A percentile compares a stretch with the other conserved stretches of the same genome.
phyloP scores from a whole-genome alignment of 2,329 filamentous ascomycete species.

The Graphilbum fragrans region DNA sequence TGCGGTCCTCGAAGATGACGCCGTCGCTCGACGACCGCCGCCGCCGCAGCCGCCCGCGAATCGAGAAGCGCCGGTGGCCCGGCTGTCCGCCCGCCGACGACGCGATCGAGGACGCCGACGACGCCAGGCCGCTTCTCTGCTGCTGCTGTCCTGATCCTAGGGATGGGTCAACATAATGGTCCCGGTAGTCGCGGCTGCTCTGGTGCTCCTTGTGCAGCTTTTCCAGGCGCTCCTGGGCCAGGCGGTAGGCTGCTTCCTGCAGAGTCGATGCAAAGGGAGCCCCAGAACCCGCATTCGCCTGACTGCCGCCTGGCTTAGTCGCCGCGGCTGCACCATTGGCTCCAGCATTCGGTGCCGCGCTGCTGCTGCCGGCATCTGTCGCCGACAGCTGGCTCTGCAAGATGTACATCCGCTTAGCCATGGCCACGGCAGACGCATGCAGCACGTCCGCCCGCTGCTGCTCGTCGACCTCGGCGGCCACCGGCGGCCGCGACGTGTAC shows the following conservation, averaged over 20 bases:
- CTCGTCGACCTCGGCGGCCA: constrained; percentile 63
- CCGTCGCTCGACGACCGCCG: constrained; percentile 55
- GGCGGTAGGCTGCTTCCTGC: constrained; percentile 76
- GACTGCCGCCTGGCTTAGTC: constrained; percentile 22
- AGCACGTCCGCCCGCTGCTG: constrained; percentile 59
- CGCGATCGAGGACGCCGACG: neutral
- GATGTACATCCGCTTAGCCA: constrained; percentile 80
- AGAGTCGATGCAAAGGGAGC: constrained; percentile 44
- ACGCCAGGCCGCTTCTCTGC: too few relatives aligned
- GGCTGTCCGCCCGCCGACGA: neutral
- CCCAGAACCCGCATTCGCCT: constrained; percentile 13
- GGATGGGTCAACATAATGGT: constrained; percentile 53
- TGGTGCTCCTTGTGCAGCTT: constrained; percentile 64
- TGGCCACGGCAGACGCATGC: constrained; percentile 72
- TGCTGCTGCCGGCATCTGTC: constrained; percentile 29
- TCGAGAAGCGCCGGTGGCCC: constrained; percentile 28
- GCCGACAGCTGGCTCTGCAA: constrained; percentile 46
- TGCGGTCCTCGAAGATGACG: constrained; percentile 48
- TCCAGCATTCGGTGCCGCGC: neutral
- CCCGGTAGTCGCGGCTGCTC: constrained; percentile 51
- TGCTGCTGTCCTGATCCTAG: constrained; percentile 18
- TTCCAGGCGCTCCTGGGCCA: constrained; percentile 71
- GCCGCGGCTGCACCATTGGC: neutral
- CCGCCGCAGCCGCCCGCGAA: constrained; percentile 44
- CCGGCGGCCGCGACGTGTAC: constrained; percentile 65